phyloP scores from a whole-genome alignment of 306 rosid genomes.

The Spatholobus suberectus region DNA sequence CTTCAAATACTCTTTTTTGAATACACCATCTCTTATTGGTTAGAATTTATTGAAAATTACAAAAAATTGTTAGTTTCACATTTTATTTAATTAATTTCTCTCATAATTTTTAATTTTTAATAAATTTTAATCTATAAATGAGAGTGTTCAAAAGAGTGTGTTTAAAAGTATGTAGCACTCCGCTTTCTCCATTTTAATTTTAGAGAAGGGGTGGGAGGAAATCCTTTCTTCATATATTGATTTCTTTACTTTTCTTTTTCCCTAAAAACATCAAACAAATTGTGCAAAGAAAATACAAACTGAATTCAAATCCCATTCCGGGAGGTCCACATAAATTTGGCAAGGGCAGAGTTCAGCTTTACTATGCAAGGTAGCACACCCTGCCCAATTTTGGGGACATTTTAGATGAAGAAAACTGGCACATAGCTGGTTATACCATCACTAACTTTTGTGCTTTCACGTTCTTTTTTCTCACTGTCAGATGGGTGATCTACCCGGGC shows the following conservation, averaged over 20 bases:
- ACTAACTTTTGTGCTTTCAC: constrained; percentile 3
- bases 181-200: too few relatives aligned
- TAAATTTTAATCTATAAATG: too few relatives aligned
- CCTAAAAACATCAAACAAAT: not conserved
- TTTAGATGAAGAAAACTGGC: not conserved
- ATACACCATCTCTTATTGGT: too few relatives aligned
- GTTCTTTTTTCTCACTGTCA: constrained; percentile 9
- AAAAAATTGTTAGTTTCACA: too few relatives aligned
- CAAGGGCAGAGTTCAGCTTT: not conserved
- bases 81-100: too few relatives aligned
- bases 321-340: not conserved
- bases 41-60: too few relatives aligned
- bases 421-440: not conserved
- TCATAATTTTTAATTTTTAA: too few relatives aligned
- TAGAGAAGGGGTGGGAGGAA: not conserved
- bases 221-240: not conserved
- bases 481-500: not conserved
- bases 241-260: not conserved
- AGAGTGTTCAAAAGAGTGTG: too few relatives aligned
- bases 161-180: too few relatives aligned
- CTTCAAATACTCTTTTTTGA: too few relatives aligned
- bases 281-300: not conserved
- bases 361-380: not conserved
- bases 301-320: not conserved
- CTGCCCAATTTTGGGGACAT: not conserved